phyloP scores from a whole-genome alignment of 2,329 filamentous ascomycete genomes.

The Diaporthe nobilis region DNA sequence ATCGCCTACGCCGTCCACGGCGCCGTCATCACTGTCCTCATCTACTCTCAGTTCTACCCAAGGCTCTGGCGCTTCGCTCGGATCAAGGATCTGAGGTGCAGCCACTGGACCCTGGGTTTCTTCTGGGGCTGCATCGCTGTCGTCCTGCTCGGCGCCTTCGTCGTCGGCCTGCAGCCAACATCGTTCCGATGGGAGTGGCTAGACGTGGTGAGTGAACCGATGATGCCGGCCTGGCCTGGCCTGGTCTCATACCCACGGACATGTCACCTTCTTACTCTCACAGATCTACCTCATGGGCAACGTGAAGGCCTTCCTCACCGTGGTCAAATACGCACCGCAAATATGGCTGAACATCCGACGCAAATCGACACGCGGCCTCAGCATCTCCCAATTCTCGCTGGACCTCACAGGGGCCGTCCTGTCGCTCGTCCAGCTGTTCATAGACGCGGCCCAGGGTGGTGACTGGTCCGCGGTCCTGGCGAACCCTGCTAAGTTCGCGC shows the following conservation, averaged over 20 bases:
- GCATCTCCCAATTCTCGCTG: conserved; percentile 25
- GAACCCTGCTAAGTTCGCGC: conserved; percentile 39
- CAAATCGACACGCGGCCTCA: conserved; percentile 36
- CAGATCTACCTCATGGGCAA: conserved; percentile 39
- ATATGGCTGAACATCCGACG: conserved; percentile 37
- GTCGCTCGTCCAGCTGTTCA: conserved; percentile 32
- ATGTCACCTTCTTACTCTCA: conserved; percentile 23
- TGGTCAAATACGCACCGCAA: conserved; percentile 40
- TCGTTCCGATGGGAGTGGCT: conserved; percentile 32
- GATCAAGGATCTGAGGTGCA: conserved; percentile 2
- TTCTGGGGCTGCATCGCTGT: conserved; percentile 31
- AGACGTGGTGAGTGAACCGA: conserved; percentile 28
- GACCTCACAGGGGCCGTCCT: conserved; percentile 27
- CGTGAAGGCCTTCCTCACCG: conserved; percentile 37
- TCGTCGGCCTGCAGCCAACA: background rate
- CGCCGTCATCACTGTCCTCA: conserved; percentile 14
- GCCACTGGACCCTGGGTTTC: conserved; percentile 21
- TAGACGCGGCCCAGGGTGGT: conserved; percentile 19
- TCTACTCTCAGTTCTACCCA: conserved; percentile 40
- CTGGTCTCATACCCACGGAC: background rate
- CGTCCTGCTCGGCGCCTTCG: conserved; percentile 25
- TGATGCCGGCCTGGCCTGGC: background rate
- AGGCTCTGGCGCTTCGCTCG: conserved; percentile 13
- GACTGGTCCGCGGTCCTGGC: conserved; percentile 33
- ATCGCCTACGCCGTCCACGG: conserved; percentile 38